Evolutionary conservation across 1,284 basidiomycete genomes (phyloP), one percentile per base, ranked within the genome.

Genomic region (Rhodotorula sp.): DNA sequence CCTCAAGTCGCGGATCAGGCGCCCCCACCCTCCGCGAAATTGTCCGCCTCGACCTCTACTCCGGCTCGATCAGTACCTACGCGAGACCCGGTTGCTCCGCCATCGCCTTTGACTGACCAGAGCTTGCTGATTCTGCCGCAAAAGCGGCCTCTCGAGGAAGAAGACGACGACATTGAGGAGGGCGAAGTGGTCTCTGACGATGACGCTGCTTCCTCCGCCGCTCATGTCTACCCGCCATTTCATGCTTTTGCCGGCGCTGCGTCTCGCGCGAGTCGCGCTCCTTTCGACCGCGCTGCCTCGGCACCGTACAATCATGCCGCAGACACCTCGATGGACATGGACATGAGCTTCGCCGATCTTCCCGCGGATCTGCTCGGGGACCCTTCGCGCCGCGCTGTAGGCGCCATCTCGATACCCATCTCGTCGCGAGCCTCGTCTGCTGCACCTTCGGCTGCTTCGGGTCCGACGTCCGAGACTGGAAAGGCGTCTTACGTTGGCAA

Each of bases 311-410:
- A 16, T 18, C 13, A 22, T 22, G 37, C 20, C 15, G 52, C 13
- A 11, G 53, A 55, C 15, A 3, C 18, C 28, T 47, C 34, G 40
- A 47, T 47, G 51, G 52, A 65, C 52, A 65, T 65, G 64, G 64
- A 65, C 40, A 65, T 65, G 56, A 59, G 57, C 57, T 65, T 54
- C 7, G 64, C 50, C 24, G 64, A 65, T 18, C 40, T 56, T 13
- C 55, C 55, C 16, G 55, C 55, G 34, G 55, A 56, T 10, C 37
- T 50, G 48, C n/a, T 60, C 48, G 31, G 16, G 37, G 26, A 40
- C 47, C 26, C 20, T 20, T 28, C 34, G 7, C 50, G 59, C 26
- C 60, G 50, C 40, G 16, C 37, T 30, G n/a, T 7, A 1, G 55
- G 56, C 13, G 31, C 46, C 44, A 26, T 60, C 48, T 63, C 58